Percentiles rank a stretch among this genome's conserved stretches.
These are phyloP conservation scores for Smittium mucronatum DNA, from an alignment of 371 early-diverging fungal genomes.

Conservation along the genomic window DNA sequence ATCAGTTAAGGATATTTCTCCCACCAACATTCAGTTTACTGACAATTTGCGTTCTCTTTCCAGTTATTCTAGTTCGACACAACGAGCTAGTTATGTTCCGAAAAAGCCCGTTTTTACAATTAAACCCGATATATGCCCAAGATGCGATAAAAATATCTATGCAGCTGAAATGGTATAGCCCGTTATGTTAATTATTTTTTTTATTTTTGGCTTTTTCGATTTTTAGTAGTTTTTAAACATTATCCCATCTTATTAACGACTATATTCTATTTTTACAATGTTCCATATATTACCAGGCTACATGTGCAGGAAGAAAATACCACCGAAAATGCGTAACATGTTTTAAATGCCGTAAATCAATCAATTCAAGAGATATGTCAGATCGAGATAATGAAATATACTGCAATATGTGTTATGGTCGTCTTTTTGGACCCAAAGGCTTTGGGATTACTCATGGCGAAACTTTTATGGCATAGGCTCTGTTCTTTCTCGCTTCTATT, in stretches of 20 bases:
- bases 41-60: too few species aligned
- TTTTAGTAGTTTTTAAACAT: background rate
- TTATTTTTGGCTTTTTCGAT: background rate
- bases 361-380: constrained; percentile 32
- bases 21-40: too few species aligned
- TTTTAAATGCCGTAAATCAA: constrained; percentile 26
- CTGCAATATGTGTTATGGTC: constrained; percentile 36
- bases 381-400: constrained; percentile 37
- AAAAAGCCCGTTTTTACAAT: constrained; percentile 14
- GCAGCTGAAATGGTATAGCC: constrained; percentile 28
- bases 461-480: background rate
- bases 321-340: constrained; percentile 36
- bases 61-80: background rate
- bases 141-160: constrained; percentile 27
- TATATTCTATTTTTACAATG: background rate
- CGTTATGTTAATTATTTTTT: background rate
- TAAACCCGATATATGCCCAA: constrained; percentile 31
- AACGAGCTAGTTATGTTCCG: constrained; percentile 17
- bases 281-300: background rate
- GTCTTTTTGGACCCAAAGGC: constrained; percentile 37
- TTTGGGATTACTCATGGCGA: background rate
- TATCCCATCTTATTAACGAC: background rate
- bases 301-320: constrained; percentile 37
- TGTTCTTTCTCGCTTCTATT: too few species aligned
- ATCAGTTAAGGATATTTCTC: too few species aligned